Evolutionary conservation across 2,329 filamentous ascomycete species (phyloP), one percentile per base, ranked within the genome.

Genomic region (Sporothrix pseudoabietina): DNA sequence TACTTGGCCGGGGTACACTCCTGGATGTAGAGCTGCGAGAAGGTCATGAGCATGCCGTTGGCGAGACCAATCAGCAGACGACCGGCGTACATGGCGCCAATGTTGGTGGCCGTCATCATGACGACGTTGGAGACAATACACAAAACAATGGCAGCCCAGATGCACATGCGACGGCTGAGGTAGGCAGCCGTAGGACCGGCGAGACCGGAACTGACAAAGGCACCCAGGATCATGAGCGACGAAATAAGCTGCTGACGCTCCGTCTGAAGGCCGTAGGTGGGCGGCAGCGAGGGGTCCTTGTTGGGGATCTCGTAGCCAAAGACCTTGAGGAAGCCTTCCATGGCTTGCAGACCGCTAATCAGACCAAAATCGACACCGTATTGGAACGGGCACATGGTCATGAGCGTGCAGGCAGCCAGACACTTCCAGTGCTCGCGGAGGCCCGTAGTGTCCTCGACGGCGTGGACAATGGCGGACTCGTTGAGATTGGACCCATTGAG

Each of bases 41-140:
- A 88, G 1, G 86, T 88, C 86, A 88, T 87, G 78, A 88, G 85
- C 76, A 87, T 84, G 3, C 87, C 87, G 76, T 88, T 88, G 6
- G 86, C 85, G 5, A 89, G 74, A 2, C 87, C 87, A 72, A 88
- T 86, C 19, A 89, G 78, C 7, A 89, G 79, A 52, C 87, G 84
- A 10, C 86, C 87, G 32, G 83, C 82, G 73, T 89, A 89, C 5
- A 89, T 83, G 0, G 83, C 85, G 19, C 82, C 85, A 52, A 89
- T 87, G 72, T 81, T 78, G 7, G 82, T 83, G 0, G 86, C 87
- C 3, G 84, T 82, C 86, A 89, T 88, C 87, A 89, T 89, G 76
- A 88, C 82, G 22, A 87, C 80, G 75, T 88, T 88, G 19, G 86
- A 81, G 3, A 86, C 79, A 75, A 81, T 82, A 75, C 86, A 87